Evolutionary conservation across 2,329 filamentous ascomycete species (phyloP).

Genomic region (Geoglossum cookeanum): DNA sequence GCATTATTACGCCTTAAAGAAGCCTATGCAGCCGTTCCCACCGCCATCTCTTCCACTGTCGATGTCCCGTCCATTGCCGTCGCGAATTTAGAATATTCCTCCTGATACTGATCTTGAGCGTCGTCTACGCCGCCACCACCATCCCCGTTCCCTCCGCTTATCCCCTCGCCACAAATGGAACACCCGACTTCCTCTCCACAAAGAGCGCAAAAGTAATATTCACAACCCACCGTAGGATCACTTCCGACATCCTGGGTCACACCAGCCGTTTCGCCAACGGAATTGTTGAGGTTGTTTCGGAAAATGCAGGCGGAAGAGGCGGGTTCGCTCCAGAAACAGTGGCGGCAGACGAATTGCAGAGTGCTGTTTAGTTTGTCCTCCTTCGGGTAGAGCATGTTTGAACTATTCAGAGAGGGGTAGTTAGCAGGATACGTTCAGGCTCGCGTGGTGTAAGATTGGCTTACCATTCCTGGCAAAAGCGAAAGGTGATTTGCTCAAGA

Average conservation of each 20-base stretch:
- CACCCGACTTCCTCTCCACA: slow-evolving; percentile 30
- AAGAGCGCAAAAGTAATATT: slow-evolving; percentile 31
- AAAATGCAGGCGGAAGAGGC: slow-evolving; percentile 84
- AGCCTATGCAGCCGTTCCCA: background rate
- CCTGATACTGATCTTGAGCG: background rate
- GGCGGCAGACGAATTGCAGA: slow-evolving; percentile 89
- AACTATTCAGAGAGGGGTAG: slow-evolving; percentile 29
- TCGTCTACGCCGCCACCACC: background rate
- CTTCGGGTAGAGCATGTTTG: slow-evolving; percentile 94
- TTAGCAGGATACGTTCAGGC: slow-evolving; percentile 6
- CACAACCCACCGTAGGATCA: slow-evolving; percentile 87
- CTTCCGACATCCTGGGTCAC: slow-evolving; percentile 93
- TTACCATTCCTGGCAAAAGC: slow-evolving; percentile 93
- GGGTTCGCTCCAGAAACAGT: slow-evolving; percentile 77
- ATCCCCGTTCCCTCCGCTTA: background rate
- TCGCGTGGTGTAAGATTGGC: slow-evolving; percentile 8
- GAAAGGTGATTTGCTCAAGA: slow-evolving; percentile 73
- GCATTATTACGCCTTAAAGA: background rate
- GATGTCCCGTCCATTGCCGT: background rate
- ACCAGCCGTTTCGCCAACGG: slow-evolving; percentile 85
- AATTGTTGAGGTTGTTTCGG: slow-evolving; percentile 81
- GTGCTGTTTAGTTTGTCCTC: slow-evolving; percentile 71
- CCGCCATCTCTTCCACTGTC: background rate
- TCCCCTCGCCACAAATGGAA: background rate
- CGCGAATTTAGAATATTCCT: background rate